Evolutionary conservation across 108 stramenopile species (phyloP).

Genomic region (Nitzschia sp.): DNA sequence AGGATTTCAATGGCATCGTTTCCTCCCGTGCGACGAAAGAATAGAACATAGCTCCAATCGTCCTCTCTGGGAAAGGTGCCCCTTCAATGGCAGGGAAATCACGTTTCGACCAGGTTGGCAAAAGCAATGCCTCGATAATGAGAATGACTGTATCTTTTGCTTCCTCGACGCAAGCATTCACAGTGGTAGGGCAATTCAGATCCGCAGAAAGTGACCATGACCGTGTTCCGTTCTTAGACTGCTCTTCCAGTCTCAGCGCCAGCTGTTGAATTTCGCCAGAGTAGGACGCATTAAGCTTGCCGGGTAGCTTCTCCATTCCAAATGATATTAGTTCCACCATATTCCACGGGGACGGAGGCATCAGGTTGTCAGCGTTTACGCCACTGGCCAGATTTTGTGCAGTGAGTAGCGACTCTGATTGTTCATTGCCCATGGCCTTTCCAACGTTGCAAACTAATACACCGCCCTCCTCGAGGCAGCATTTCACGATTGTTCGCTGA

Average conservation of each 20-base stretch:
- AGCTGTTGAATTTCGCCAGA: conserved; percentile 24
- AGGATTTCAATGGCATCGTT: neutral
- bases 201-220: conserved; percentile 54
- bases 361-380: neutral
- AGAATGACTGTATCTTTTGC: conserved; percentile 38
- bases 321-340: conserved; percentile 28
- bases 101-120: conserved; percentile 39
- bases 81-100: conserved; percentile 4
- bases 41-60: conserved; percentile 32
- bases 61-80: conserved; percentile 14
- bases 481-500: conserved; percentile 40
- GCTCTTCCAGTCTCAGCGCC: conserved; percentile 37
- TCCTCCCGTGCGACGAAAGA: conserved; percentile 5
- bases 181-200: conserved; percentile 38
- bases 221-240: conserved; percentile 13
- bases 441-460: conserved; percentile 31
- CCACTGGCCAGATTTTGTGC: neutral
- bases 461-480: conserved; percentile 23
- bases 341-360: neutral
- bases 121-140: conserved; percentile 42
- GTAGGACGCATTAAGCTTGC: conserved; percentile 18
- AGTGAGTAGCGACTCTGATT: neutral
- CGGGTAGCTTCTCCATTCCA: conserved; percentile 25
- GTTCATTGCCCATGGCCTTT: conserved; percentile 1
- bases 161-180: conserved; percentile 45